Evolutionary conservation across 306 rosid genomes (phyloP).

Genomic region (Ochetophila trinervis): DNA sequence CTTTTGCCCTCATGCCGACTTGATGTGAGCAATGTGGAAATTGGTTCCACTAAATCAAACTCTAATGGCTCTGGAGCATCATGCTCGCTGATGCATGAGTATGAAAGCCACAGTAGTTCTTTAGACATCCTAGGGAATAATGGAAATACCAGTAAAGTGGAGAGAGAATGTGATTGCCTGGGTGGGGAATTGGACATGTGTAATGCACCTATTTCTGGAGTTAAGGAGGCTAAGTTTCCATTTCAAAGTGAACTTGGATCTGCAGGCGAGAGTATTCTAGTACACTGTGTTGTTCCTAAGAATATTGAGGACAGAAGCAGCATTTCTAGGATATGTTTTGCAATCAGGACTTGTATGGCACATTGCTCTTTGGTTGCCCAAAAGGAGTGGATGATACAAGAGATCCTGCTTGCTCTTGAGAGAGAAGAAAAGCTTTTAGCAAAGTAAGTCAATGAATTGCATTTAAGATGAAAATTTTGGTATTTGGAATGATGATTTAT

Average conservation of each 20-base stretch:
- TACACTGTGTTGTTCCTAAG: constrained; percentile 37
- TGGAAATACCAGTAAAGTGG: constrained; percentile 8
- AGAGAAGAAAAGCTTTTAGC: constrained; percentile 55
- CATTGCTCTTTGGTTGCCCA: constrained; percentile 45
- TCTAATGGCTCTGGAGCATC: constrained; percentile 18
- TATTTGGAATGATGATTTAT: not conserved
- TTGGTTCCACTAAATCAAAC: constrained; percentile 32
- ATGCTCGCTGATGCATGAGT: constrained; percentile 6
- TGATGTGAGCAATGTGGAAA: constrained; percentile 38
- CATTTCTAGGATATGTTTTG: constrained; percentile 43
- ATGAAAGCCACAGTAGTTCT: constrained; percentile 10
- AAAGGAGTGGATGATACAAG: constrained; percentile 54
- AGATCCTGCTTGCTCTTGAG: constrained; percentile 51
- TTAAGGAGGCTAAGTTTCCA: constrained; percentile 26
- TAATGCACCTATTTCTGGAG: constrained; percentile 24
- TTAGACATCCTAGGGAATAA: not conserved
- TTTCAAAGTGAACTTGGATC: constrained; percentile 30
- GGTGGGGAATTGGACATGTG: constrained; percentile 26
- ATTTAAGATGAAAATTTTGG: constrained; percentile 9
- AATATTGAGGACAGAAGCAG: constrained; percentile 35
- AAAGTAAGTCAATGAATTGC: constrained; percentile 39
- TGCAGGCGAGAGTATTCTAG: constrained; percentile 24
- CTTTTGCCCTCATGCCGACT: constrained; percentile 22
- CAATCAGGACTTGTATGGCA: constrained; percentile 48
- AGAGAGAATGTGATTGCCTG: constrained; percentile 12